Evolutionary conservation across 2,329 filamentous ascomycete genomes (phyloP), one percentile per base, ranked within the genome.

Genomic region (Dryadomyces sulphureus): DNA sequence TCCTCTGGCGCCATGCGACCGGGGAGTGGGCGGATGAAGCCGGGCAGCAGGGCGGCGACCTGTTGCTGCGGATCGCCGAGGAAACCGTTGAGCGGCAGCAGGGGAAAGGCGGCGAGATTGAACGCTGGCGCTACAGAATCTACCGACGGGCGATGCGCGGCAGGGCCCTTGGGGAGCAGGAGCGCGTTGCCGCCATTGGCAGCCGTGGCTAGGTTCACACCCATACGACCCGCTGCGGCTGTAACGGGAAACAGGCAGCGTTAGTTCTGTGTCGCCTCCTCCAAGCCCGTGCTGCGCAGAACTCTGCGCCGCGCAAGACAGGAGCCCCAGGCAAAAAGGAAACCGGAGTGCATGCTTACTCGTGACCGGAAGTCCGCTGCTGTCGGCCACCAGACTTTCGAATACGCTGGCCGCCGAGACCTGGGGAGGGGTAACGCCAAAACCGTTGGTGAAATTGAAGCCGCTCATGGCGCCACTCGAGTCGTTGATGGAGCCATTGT

Each of bases 11-110:
- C 78, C 54, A 94, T 82, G 57, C 81, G 82, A 38, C 75, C 63
- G 1, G 88, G 87, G 7, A 94, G 69, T 21, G 86, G 81, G 56
- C 85, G 84, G 57, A 95, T 79, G 58, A 87, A 95, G 27, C 65
- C 63, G 34, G 78, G 77, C 20, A 80, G 63, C 47, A 79, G 68
- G 30, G 69, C 62, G 40, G 48, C 42, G 7, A 48, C 66, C 45
- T 54, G 52, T 35, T 54, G 50, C 32, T 52, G 49, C 6, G 52
- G 50, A 22, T 54, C 52, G 61, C 30, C 57, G 60, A 54, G 46
- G 5, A 51, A 43, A 7, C 50, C 49, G n/a, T 54, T 54, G 35
- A 52, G 44, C 19, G 50, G 52, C 8, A 54, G 46, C 14, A 53
- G 49, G 3, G 50, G 52, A 25, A 52, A 53, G 12, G 48, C 45